Evolutionary conservation across 1,284 basidiomycete genomes (phyloP), one percentile per base, ranked within the genome.

Genomic region (Ustilago shanxiensis): DNA sequence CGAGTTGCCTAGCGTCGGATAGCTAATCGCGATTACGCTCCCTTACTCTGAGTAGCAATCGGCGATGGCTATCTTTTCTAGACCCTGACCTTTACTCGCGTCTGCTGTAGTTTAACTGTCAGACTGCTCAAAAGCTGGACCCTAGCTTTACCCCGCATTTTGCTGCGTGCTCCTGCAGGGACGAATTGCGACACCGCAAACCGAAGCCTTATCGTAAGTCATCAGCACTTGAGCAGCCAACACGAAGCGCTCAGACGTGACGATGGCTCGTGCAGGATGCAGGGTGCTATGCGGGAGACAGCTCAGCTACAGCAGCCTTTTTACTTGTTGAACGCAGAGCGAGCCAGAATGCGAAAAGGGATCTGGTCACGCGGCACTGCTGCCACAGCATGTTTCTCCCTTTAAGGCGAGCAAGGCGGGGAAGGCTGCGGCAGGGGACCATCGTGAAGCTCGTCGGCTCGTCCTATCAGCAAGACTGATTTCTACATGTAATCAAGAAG

Each of bases 111-210:
- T 49, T 20, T 24, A 26, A 1, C 13, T n/a, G 7, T 57, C 22
- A 47, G 44, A 49, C 56, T 47, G 41, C 56, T 58, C 54, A 18
- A 44, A 35, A 26, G 20, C 52, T 26, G 18, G 51, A 47, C 41
- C 44, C 55, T 33, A 3, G 2, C 33, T 69, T 69, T 70, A 70
- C 67, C 61, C 67, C 67, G 67, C 67, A 60, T 51, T 70, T 60
- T 54, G 57, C 51, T 69, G 60, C 66, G 66, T 55, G 66, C 50
- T 62, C 7, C 55, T 58, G 66, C 60, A 63, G 66, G 66, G 60
- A 55, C 56, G 44, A 22, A 14, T 58, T 47, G 44, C 28, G 39
- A 22, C 20, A 24, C 13, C 1, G 26, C 47, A 18, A 7, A 31
- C 9, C 26, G n/a, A n/a, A n/a, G n/a, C 44, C 39, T 60, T 60